Base-by-base conservation (phyloP, 495 filamentous ascomycete genomes). In the Aspergillus indologenus region DNA sequence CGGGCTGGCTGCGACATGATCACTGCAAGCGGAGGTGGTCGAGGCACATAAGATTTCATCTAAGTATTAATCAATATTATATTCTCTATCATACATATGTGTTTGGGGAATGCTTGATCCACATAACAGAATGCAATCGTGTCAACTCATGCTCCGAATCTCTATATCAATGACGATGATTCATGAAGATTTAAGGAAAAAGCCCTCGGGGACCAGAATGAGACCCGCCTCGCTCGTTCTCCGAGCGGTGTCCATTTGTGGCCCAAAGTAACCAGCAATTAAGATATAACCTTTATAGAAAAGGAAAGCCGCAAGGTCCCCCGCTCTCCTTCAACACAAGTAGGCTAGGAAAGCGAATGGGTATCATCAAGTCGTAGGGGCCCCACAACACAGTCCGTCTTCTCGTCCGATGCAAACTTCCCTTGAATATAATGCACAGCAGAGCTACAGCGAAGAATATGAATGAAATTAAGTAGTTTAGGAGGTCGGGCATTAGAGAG, bases 261-360 rank as follows among this genome's bases (percentile, higher is more conserved):
- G 2, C 7, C 34, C 6, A 15, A 40, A 15, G 34, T 7, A 11
- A 9, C 34, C 5, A 40, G 12, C 34, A 40, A 40, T 2, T 11
- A 40, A 6, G 5, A 14, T 8, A 11, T 40, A 8, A 40, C 12
- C 5, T 6, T 40, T 40, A 40, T 40, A 2, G 12, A 40, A 40
- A 14, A 40, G 47, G 51, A 59, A 60, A 59, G 61, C n/a, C n/a
- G n/a, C 22, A 59, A 55, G 50, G 45, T 29, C 58, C 34, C 17
- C 59, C n/a, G 24, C 11, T 58, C 49, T 53, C 57, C 60, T 57
- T 63, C 57, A 66, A 65, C 68, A 8, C 5, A 40, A 6, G 34
- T 65, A 68, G 62, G 65, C 51, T 19, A 12, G 26, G 34, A 64
- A 71, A 70, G 68, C 68, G 61, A 69, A 71, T 68, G 62, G 65